Evolutionary conservation across 495 filamentous ascomycete species (phyloP).

Genomic region (Lasiosphaeris hirsuta): DNA sequence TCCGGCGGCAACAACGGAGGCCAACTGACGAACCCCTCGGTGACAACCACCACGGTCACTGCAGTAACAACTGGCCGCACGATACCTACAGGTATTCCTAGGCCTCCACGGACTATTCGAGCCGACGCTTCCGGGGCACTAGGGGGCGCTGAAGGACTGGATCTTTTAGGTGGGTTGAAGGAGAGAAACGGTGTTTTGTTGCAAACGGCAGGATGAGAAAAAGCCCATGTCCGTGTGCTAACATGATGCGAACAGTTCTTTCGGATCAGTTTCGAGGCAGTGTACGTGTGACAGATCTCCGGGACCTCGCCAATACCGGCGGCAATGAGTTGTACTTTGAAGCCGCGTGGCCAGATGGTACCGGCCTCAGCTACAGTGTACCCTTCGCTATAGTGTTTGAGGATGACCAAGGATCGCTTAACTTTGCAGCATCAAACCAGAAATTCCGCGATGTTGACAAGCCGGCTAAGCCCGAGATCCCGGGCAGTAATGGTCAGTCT

Average conservation of each 20-base stretch:
- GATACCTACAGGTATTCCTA: too few species aligned
- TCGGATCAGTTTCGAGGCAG: background rate
- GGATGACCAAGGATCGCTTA: background rate
- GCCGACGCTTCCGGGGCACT: too few species aligned
- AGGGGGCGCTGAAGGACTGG: too few species aligned
- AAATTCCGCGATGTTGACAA: too few species aligned
- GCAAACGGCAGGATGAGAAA: too few species aligned
- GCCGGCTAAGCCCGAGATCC: too few species aligned
- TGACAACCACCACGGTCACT: too few species aligned
- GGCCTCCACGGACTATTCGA: too few species aligned
- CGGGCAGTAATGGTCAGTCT: background rate
- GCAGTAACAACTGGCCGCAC: too few species aligned
- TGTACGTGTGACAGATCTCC: background rate
- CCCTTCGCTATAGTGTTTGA: slow-evolving; percentile 11
- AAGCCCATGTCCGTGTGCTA: too few species aligned
- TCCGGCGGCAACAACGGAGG: background rate
- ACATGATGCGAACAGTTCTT: background rate
- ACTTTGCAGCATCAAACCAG: background rate
- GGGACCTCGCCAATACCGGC: background rate
- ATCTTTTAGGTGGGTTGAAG: background rate
- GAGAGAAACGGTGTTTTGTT: too few species aligned
- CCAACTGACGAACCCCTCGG: background rate
- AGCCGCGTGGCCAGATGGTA: slow-evolving; percentile 9
- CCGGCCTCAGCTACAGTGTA: slow-evolving; percentile 17
- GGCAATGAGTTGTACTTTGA: slow-evolving; percentile 17